Evolutionary conservation across 257 asterid genomes (phyloP), one percentile per base, ranked within the genome.

Genomic region (Mentha longifolia): DNA sequence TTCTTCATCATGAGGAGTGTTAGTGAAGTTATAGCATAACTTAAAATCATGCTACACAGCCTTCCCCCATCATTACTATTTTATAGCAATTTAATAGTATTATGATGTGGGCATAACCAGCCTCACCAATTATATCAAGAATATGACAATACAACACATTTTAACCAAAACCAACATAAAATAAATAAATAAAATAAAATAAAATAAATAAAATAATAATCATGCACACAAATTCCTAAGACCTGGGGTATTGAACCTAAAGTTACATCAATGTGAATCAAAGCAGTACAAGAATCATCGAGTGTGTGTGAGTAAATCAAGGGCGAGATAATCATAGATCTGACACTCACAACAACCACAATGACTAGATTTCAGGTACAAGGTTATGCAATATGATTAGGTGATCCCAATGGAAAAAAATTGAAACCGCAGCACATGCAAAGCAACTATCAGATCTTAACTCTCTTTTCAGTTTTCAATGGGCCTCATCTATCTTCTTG

Each of bases 281-380:
- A 17, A 15, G 31, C 15, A 45, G 50, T 30, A 3, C 52, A 11
- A 22, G 35, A n/a, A 10, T 4, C 22, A 9, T 22, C 7, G 65
- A 31, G 25, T 5, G 31, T 6, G 67, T 17, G 51, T n/a, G 60
- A 0, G 31, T n/a, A 15, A 47, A 33, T 17, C 6, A 15, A 50
- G 15, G 20, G n/a, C n/a, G 59, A 19, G 59, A 25, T 25, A 25
- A n/a, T 47, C 28, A 28, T 7, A 20, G 43, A 49, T 25, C 58
- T 25, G 45, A n/a, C 47, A 11, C 16, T 9, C n/a, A 5, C 35
- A 28, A 35, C 43, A 35, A 46, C 75, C 43, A 37, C 14, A 20
- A 66, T 30, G 49, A 50, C 61, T 35, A 59, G 70, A 35, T 61
- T 28, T 33, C 70, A 61, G 49, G 62, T 71, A 49, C 68, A 61